phyloP scores from a whole-genome alignment of 768 basidiomycete genomes.

The Lactarius deliciosus region DNA sequence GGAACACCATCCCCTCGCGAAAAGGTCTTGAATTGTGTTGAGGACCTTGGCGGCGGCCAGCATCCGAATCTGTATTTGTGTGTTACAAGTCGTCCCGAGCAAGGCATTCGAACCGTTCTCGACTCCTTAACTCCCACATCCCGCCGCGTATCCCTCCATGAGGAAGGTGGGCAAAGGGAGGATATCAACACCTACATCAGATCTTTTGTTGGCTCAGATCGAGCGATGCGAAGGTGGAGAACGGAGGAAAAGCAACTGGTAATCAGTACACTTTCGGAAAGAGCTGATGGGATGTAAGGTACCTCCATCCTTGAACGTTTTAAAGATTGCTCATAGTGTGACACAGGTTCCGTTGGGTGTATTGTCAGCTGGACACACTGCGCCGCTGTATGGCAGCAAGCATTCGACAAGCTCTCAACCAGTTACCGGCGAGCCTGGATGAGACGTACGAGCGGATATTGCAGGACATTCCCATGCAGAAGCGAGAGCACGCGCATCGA shows the following conservation, averaged over 20 bases:
- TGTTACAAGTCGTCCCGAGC: slow-evolving; percentile 14
- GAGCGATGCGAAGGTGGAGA: slow-evolving; percentile 10
- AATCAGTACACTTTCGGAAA: background rate
- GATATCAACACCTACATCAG: slow-evolving; percentile 3
- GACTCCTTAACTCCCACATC: background rate
- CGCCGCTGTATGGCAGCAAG: background rate
- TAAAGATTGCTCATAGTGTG: background rate
- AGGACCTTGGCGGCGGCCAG: background rate
- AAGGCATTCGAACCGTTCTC: slow-evolving; percentile 3
- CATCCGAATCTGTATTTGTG: slow-evolving; percentile 3
- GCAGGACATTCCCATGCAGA: background rate
- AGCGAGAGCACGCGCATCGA: background rate
- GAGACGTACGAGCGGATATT: slow-evolving; percentile 4
- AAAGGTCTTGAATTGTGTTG: background rate
- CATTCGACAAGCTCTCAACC: background rate
- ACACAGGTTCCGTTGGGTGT: slow-evolving; percentile 9
- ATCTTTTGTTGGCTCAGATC: background rate
- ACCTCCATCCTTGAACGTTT: background rate
- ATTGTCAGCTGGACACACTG: slow-evolving; percentile 1
- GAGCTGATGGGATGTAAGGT: slow-evolving; percentile 8
- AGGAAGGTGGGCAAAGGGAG: slow-evolving; percentile 9
- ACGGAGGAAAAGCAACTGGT: slow-evolving; percentile 5
- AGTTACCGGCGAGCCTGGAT: background rate
- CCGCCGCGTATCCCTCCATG: slow-evolving; percentile 3
- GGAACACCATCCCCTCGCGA: background rate